Evolutionary conservation across 2,329 filamentous ascomycete genomes (phyloP).

Genomic region (Penicillium sp.): DNA sequence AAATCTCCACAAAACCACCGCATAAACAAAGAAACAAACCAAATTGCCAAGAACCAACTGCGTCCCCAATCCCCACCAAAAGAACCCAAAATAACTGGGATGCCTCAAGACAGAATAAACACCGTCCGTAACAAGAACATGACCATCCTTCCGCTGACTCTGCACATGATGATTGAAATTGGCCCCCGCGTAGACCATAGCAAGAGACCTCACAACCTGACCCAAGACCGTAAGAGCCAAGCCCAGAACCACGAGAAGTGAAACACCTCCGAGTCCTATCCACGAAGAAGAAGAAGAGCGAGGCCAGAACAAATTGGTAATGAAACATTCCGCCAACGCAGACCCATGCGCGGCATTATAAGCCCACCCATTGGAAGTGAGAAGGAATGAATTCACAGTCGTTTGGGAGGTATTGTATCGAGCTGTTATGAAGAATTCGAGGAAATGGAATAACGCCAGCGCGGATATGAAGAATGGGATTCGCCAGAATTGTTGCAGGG

Average conservation of each 20-base stretch:
- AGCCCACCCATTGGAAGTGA: conserved; percentile 79
- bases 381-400: conserved; percentile 75
- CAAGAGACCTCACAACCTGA: conserved; percentile 75
- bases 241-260: conserved; percentile 56
- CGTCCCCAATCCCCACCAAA: conserved; percentile 96
- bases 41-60: conserved; percentile 87
- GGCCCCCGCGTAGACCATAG: conserved; percentile 85
- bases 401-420: conserved; percentile 77
- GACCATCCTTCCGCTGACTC: conserved; percentile 67
- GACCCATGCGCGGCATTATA: conserved; percentile 82
- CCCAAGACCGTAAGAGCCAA: conserved; percentile 68
- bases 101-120: conserved; percentile 79
- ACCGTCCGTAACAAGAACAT: conserved; percentile 81
- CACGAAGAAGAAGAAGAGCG: no score
- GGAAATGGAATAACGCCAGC: conserved; percentile 86
- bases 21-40: conserved; percentile 75
- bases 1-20: conserved; percentile 80
- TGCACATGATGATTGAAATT: conserved; percentile 93
- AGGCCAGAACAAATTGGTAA: conserved; percentile 35
- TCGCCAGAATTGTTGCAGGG: conserved; percentile 57
- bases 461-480: conserved; percentile 58
- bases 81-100: conserved; percentile 96
- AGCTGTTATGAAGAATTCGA: conserved; percentile 93
- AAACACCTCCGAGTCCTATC: no score
- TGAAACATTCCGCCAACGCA: conserved; percentile 73